Evolutionary conservation across 176 grass and related monocot species (phyloP).

Genomic region (Tillandsia leiboldiana): DNA sequence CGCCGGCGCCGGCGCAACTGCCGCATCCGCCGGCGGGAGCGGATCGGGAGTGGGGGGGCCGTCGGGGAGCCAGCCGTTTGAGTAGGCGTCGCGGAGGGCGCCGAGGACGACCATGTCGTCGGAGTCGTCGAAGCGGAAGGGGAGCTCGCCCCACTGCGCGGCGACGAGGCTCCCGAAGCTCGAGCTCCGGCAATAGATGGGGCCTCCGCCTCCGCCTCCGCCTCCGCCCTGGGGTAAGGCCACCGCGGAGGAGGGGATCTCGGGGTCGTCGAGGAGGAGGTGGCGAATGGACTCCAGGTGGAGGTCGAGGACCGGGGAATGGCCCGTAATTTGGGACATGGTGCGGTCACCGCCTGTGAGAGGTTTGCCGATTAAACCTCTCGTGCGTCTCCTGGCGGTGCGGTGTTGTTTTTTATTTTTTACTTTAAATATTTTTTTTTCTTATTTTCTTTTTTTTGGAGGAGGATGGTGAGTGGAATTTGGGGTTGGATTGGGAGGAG

Average conservation of each 20-base stretch:
- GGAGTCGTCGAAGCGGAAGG: constrained; percentile 69
- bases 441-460: no score
- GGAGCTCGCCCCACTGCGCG: constrained; percentile 51
- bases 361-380: not conserved
- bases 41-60: constrained; percentile 44
- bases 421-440: not conserved
- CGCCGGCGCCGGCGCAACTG: not conserved
- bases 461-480: not conserved
- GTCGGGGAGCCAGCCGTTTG: constrained; percentile 57
- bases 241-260: not conserved
- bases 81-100: constrained; percentile 61
- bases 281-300: constrained; percentile 42
- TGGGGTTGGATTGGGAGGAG: constrained; percentile 23
- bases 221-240: not conserved
- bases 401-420: not conserved
- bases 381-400: no score
- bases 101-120: constrained; percentile 90
- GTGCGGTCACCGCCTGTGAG: constrained; percentile 17
- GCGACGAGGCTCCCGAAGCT: constrained; percentile 82
- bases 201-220: constrained; percentile 1
- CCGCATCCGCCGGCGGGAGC: constrained; percentile 9
- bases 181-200: constrained; percentile 17
- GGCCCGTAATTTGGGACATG: not conserved
- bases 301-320: constrained; percentile 4
- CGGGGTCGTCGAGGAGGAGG: constrained; percentile 51